phyloP scores from a whole-genome alignment of 2,329 filamentous ascomycete species.

The Diaporthe citri region DNA sequence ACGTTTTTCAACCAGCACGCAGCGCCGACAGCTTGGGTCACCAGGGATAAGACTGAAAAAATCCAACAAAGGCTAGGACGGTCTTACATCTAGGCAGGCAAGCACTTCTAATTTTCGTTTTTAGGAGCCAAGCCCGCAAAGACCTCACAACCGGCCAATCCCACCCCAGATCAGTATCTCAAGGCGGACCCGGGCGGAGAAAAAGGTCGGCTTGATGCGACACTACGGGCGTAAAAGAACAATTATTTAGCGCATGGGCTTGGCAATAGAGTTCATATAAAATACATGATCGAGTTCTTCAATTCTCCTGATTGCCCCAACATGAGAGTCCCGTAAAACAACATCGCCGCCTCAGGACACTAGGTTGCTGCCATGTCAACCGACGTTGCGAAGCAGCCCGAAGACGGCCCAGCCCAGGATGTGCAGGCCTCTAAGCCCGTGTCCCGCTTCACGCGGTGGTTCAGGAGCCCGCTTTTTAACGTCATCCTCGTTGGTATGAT shows the following conservation, averaged over 20 bases:
- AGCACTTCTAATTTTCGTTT: neutral
- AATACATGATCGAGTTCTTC: neutral
- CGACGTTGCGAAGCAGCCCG: constrained; percentile 9
- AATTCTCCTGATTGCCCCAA: neutral
- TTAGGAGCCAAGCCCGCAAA: constrained; percentile 3
- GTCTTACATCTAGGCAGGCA: neutral
- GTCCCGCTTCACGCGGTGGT: constrained; percentile 51
- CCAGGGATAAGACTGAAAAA: neutral
- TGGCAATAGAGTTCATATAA: constrained; percentile 7
- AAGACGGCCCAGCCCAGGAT: neutral
- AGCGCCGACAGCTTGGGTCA: neutral
- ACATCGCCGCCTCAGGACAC: neutral
- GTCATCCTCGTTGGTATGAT: constrained; percentile 59
- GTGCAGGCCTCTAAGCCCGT: constrained; percentile 39
- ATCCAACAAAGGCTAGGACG: neutral
- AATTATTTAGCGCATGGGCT: constrained; percentile 2
- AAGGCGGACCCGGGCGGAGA: constrained; percentile 12
- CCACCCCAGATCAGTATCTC: neutral
- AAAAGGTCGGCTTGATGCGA: neutral
- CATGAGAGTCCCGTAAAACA: neutral
- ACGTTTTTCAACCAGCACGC: neutral
- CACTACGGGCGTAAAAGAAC: neutral
- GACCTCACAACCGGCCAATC: neutral
- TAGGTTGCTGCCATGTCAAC: neutral
- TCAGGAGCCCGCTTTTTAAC: constrained; percentile 60